Base-by-base conservation (phyloP, 2,329 filamentous ascomycete genomes). In the Lojkania enalia region DNA sequence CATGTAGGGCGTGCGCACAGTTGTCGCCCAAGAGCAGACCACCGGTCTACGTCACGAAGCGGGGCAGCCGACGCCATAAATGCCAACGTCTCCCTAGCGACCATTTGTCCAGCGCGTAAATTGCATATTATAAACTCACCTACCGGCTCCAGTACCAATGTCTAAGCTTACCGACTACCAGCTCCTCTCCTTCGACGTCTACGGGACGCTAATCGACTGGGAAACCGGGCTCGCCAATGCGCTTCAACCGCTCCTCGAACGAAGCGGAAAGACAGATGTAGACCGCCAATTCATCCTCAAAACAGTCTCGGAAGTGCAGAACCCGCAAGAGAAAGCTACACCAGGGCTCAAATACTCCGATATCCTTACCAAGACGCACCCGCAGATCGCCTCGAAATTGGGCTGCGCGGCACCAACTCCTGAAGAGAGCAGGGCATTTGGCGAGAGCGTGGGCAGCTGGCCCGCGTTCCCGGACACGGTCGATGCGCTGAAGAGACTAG, bases 181-280 rank as follows among this genome's bases (percentile, higher is more conserved):
- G 18, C 69, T 81, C 47, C 79, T 89, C 38, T 84, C 82, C 58
- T 90, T 91, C 70, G 87, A 92, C 70, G 83, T 87, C 73, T 91
- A 88, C 67, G 87, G 87, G 66, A 92, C 88, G 0, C 77, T 91
- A 3, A 81, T 91, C 48, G 86, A 91, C 73, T 90, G 86, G 86
- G 85, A 90, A 65, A 64, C 72, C n/a, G 86, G 86, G 46, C 78
- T 89, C 44, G 67, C 78, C 39, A 53, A 67, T 2, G 75, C 78
- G 2, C 74, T 90, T 1, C 61, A 75, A 18, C 75, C 79, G 0
- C 60, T 81, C 11, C 69, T 81, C 23, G 62, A 75, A 20, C 57
- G 53, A 16, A 9, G 9, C 30, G 42, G 42, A 25, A 57, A 59
- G n/a, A 35, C 54, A 6, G 42, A 61, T 16, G 36, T 65, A 3